phyloP scores from a whole-genome alignment of 768 basidiomycete species.

The Tulasnella sp. region DNA sequence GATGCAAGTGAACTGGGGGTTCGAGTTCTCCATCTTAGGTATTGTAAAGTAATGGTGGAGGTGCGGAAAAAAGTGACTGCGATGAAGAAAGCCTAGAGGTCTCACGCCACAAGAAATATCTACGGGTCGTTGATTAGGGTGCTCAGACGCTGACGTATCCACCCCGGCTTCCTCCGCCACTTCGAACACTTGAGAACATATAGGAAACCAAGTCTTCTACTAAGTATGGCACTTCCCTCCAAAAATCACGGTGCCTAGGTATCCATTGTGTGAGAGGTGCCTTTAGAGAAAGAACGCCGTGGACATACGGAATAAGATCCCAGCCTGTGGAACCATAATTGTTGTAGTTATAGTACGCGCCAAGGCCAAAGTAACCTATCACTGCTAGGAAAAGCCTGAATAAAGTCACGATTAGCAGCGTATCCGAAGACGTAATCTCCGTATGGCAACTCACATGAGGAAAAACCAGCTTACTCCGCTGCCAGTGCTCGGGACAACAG shows the following conservation, averaged over 20 bases:
- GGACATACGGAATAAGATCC: conserved; percentile 75
- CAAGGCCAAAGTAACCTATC: conserved; percentile 61
- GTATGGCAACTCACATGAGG: conserved; percentile 51
- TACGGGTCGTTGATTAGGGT: not conserved
- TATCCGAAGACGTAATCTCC: not conserved
- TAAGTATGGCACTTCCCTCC: conserved; percentile 85
- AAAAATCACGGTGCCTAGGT: conserved; percentile 76
- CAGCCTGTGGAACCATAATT: conserved; percentile 76
- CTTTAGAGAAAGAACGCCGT: conserved; percentile 6
- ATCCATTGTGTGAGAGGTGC: conserved; percentile 5
- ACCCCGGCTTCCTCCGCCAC: conserved; percentile 40
- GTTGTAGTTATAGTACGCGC: conserved; percentile 82
- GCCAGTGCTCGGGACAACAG: conserved; percentile 36
- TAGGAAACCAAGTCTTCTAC: conserved; percentile 68
- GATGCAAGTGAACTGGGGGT: conserved; percentile 64
- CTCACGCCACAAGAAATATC: not conserved
- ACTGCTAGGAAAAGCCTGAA: conserved; percentile 57
- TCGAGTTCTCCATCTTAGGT: conserved; percentile 3
- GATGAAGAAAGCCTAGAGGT: not conserved
- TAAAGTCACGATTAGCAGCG: not conserved
- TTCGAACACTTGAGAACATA: conserved; percentile 63
- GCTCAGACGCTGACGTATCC: conserved; percentile 26
- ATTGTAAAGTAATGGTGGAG: not conserved
- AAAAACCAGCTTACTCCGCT: conserved; percentile 87
- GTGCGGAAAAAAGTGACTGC: conserved; percentile 3